Evolutionary conservation across 345 rosid genomes (phyloP).

Genomic region (Citrus medica): DNA sequence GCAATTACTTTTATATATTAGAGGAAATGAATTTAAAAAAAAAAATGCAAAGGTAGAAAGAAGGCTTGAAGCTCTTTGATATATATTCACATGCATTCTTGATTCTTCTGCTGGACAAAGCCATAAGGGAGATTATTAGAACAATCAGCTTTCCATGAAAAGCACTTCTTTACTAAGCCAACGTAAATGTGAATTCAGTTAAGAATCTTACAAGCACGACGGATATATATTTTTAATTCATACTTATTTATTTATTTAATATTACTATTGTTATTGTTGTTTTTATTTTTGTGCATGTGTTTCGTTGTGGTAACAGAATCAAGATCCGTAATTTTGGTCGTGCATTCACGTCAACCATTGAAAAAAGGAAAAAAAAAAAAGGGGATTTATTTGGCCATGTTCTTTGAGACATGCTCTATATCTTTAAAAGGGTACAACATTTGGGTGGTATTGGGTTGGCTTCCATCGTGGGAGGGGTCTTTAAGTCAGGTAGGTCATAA

Average conservation of each 20-base stretch:
- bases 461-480: fast-evolving
- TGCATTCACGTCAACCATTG: not conserved
- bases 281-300: not conserved
- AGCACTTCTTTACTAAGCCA: not conserved
- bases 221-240: too few species aligned
- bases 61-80: not conserved
- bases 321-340: not conserved
- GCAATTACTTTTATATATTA: too few species aligned
- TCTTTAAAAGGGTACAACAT: not conserved
- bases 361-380: too few species aligned
- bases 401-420: not conserved
- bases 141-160: not conserved
- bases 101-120: not conserved
- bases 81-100: not conserved
- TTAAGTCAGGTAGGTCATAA: too few species aligned
- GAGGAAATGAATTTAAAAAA: too few species aligned
- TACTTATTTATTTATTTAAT: not conserved
- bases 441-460: not conserved
- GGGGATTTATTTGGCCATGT: constrained; percentile 6
- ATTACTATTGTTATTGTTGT: too few species aligned
- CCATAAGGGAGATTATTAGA: not conserved
- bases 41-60: too few species aligned
- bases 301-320: too few species aligned
- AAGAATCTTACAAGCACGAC: not conserved
- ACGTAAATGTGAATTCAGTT: not conserved